A percentile compares a stretch with the other conserved stretches of the same genome.
These are phyloP conservation scores for Trametes coccinea DNA, from an alignment of 768 basidiomycete genomes.

Conservation along the genomic window DNA sequence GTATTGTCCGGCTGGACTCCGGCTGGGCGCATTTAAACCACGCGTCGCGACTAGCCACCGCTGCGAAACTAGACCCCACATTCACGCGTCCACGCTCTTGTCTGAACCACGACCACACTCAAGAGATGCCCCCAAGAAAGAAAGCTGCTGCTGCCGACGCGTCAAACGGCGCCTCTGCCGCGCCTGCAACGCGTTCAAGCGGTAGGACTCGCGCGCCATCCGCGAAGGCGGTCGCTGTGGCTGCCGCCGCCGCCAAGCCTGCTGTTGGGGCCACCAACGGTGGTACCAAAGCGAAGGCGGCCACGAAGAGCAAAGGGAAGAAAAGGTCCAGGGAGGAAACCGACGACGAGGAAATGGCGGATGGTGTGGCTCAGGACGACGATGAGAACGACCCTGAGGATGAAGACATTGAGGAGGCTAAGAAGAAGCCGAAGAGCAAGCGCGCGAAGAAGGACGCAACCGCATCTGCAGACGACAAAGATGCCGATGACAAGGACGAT, in stretches of 20 bases:
- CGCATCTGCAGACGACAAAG: conserved; percentile 17
- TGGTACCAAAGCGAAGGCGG: not conserved
- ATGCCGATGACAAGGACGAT: conserved; percentile 20
- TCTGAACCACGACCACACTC: too few relatives aligned
- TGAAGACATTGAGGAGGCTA: conserved; percentile 2
- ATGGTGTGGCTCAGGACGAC: not conserved
- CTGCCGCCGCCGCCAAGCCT: conserved; percentile 8
- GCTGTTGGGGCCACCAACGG: not conserved
- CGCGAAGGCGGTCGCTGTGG: conserved; percentile 20
- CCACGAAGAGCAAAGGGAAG: conserved; percentile 23
- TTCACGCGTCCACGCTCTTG: too few relatives aligned
- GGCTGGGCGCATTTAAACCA: not conserved
- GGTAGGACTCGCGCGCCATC: conserved; percentile 34
- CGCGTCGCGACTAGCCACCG: not conserved
- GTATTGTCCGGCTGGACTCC: not conserved
- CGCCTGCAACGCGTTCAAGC: conserved; percentile 25
- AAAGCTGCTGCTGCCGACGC: conserved; percentile 34
- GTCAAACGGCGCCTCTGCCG: conserved; percentile 36
- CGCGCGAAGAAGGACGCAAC: conserved; percentile 21
- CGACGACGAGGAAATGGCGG: conserved; percentile 27
- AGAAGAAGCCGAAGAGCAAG: conserved; percentile 15
- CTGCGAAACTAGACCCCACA: not conserved
- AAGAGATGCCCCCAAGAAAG: conserved; percentile 38
- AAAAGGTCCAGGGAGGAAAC: conserved; percentile 23
- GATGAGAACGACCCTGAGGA: not conserved